Evolutionary conservation across 1,139 yeast genomes (phyloP).

Genomic region (Suhomyces chickasaworum): DNA sequence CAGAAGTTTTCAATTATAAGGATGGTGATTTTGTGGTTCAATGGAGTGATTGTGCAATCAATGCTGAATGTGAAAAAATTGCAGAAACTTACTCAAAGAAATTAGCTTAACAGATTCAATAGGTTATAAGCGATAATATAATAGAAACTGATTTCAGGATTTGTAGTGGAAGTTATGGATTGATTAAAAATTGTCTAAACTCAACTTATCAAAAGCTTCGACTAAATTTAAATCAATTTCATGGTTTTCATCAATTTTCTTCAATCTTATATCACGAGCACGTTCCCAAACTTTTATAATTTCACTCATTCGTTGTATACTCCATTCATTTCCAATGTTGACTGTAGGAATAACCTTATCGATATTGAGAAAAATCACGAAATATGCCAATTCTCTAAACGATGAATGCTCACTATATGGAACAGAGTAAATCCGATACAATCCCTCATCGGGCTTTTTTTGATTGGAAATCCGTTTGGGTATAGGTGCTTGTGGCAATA

Average conservation of each 20-base stretch:
- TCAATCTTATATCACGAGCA: constrained; percentile 13
- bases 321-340: constrained; percentile 46
- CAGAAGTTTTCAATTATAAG: constrained; percentile 42
- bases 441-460: constrained; percentile 28
- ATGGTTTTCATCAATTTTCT: neutral
- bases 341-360: constrained; percentile 78
- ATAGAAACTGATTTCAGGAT: neutral
- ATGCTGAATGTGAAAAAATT: constrained; percentile 52
- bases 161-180: neutral
- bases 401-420: constrained; percentile 97
- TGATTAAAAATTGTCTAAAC: constrained; percentile 15
- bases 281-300: constrained; percentile 53
- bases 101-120: neutral
- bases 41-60: constrained; percentile 55
- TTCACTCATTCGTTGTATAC: constrained; percentile 40
- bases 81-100: constrained; percentile 38
- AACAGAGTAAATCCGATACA: constrained; percentile 55
- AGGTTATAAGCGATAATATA: neutral
- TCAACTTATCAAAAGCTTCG: constrained; percentile 10
- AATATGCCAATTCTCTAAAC: constrained; percentile 71
- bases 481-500: constrained; percentile 36
- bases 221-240: neutral
- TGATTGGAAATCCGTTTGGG: constrained; percentile 17
- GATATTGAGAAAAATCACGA: constrained; percentile 55
- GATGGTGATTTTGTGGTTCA: constrained; percentile 66